These are phyloP conservation scores for Ogataea trehalophila DNA, from an alignment of 805 yeast species.

Conservation along the genomic window DNA sequence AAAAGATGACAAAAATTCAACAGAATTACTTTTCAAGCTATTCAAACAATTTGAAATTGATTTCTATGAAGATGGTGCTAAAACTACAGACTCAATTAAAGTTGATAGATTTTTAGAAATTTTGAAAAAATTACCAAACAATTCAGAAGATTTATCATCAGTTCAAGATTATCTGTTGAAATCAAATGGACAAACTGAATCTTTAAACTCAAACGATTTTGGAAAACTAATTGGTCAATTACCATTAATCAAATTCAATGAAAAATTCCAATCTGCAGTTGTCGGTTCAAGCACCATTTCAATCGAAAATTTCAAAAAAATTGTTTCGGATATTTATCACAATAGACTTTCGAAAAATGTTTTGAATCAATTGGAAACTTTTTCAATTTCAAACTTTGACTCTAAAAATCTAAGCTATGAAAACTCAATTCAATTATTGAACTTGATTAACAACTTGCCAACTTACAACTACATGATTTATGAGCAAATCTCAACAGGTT, in stretches of 20 bases:
- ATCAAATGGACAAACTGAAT: conserved; percentile 7
- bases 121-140: conserved; percentile 16
- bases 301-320: conserved; percentile 14
- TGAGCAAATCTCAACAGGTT: conserved; percentile 23
- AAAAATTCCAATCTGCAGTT: conserved; percentile 12
- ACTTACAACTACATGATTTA: conserved; percentile 28
- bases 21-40: conserved; percentile 50
- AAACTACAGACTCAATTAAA: conserved; percentile 8
- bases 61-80: conserved; percentile 11
- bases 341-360: conserved; percentile 42
- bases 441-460: conserved; percentile 36
- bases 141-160: conserved; percentile 2
- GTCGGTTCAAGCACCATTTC: conserved; percentile 12
- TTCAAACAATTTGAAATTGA: conserved; percentile 43
- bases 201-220: conserved; percentile 16
- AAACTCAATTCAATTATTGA: conserved; percentile 43
- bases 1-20: conserved; percentile 39
- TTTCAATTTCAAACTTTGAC: conserved; percentile 32
- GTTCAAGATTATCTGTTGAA: conserved; percentile 14
- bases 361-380: conserved; percentile 51
- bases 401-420: conserved; percentile 40
- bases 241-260: conserved; percentile 26
- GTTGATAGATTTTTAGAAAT: conserved; percentile 20
- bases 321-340: conserved; percentile 25
- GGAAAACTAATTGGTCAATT: conserved; percentile 19